These are phyloP conservation scores for Chalciporus sphaerocephalus DNA, from an alignment of 768 basidiomycete species.

Conservation along the genomic window DNA sequence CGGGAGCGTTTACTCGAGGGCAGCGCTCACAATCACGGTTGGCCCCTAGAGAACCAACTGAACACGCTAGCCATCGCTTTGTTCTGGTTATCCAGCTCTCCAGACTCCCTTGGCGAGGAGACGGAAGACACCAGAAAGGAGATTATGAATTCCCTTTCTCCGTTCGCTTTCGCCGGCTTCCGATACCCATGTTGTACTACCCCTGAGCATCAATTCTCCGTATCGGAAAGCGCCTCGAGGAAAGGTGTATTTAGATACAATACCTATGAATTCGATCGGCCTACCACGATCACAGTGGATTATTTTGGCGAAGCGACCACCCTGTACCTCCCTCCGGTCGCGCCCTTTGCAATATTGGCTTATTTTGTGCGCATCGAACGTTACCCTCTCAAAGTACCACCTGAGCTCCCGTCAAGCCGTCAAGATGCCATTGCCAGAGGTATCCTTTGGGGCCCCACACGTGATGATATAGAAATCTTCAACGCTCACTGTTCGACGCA, in stretches of 20 bases:
- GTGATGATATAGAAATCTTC: conserved; percentile 44
- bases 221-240: conserved; percentile 11
- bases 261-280: conserved; percentile 29
- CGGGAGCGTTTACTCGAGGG: conserved; percentile 38
- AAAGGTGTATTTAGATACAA: conserved; percentile 21
- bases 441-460: conserved; percentile 37
- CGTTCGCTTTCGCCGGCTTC: conserved; percentile 48
- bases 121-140: conserved; percentile 29
- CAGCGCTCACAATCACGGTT: conserved; percentile 38
- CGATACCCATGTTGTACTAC: conserved; percentile 40
- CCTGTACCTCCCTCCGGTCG: conserved; percentile 39
- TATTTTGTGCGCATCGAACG: conserved; percentile 45
- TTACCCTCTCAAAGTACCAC: conserved; percentile 34
- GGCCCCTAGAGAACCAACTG: conserved; percentile 45
- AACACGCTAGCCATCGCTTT: conserved; percentile 46
- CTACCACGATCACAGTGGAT: conserved; percentile 28
- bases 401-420: conserved; percentile 38
- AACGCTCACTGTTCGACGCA: conserved; percentile 40
- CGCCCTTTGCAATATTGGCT: conserved; percentile 44
- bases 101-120: conserved; percentile 31
- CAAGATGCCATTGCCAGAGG: conserved; percentile 30
- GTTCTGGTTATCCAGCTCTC: conserved; percentile 45
- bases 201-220: conserved; percentile 34
- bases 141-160: conserved; percentile 36
- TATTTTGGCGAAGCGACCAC: conserved; percentile 42